Conservation (phyloP, 208 protist species). For the Trypanosoma melophagium region DNA sequence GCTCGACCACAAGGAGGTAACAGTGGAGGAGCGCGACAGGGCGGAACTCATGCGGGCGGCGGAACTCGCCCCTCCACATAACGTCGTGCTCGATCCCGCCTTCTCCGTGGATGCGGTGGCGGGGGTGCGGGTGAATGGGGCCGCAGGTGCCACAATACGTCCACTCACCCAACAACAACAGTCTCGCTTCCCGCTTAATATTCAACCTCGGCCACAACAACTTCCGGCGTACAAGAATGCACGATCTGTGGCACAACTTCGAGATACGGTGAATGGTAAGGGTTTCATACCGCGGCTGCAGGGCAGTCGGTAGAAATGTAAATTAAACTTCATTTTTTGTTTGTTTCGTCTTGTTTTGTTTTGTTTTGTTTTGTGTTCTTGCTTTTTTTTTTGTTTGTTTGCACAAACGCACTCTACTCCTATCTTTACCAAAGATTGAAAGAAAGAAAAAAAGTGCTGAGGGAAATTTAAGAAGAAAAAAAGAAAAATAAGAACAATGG, state of each 20-base stretch:
- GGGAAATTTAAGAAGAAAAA: too few species aligned
- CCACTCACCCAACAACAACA: too few species aligned
- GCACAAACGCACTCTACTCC: not conserved
- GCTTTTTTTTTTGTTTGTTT: not conserved
- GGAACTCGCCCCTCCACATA: constrained; percentile 59
- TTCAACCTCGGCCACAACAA: constrained; percentile 10
- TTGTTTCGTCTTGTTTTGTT: constrained; percentile 26
- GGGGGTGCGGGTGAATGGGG: constrained; percentile 14
- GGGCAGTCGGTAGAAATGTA: constrained; percentile 1
- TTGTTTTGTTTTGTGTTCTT: constrained; percentile 4
- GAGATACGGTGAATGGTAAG: not conserved
- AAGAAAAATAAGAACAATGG: not conserved
- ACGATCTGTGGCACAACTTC: not conserved
- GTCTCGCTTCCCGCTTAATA: too few species aligned
- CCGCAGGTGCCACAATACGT: not conserved
- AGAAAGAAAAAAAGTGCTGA: constrained; percentile 14
- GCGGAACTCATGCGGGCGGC: constrained; percentile 38
- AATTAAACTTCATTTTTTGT: constrained; percentile 13
- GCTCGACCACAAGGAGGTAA: constrained; percentile 66
- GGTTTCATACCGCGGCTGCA: constrained; percentile 16
- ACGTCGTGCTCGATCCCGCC: constrained; percentile 67
- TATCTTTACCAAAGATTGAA: constrained; percentile 1
- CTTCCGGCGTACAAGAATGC: constrained; percentile 28
- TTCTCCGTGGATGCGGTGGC: constrained; percentile 29
- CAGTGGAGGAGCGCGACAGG: constrained; percentile 72